Percentiles rank a stretch among this genome's conserved stretches.
These are phyloP conservation scores for Lactarius sanguifluus DNA, from an alignment of 768 basidiomycete species.

Conservation along the genomic window DNA sequence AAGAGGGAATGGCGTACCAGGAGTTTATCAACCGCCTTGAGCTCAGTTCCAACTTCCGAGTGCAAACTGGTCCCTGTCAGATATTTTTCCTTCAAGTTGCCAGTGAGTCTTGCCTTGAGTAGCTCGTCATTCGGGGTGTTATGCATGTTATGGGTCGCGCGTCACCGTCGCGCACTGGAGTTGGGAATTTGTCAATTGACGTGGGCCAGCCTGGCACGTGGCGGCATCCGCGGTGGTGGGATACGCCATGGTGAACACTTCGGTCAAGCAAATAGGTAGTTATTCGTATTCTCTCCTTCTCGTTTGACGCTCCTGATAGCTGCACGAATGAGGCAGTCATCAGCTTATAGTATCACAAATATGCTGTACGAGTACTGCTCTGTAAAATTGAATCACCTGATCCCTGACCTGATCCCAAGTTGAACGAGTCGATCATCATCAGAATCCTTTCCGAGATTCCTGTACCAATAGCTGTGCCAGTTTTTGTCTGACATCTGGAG, in stretches of 20 bases:
- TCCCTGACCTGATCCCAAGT: conserved; percentile 47
- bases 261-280: conserved; percentile 72
- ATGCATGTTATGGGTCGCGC: background rate
- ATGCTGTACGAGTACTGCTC: conserved; percentile 63
- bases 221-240: too few relatives aligned
- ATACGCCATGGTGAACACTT: conserved; percentile 56
- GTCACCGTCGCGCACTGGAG: background rate
- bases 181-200: background rate
- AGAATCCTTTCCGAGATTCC: conserved; percentile 65
- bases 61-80: conserved; percentile 64
- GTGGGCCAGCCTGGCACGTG: too few relatives aligned
- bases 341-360: conserved; percentile 39
- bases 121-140: conserved; percentile 6
- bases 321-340: conserved; percentile 68
- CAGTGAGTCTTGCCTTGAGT: conserved; percentile 3
- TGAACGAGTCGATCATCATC: conserved; percentile 44
- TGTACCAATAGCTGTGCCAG: too few relatives aligned
- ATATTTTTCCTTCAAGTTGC: conserved; percentile 37
- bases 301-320: conserved; percentile 40
- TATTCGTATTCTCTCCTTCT: background rate
- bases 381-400: conserved; percentile 48
- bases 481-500: too few relatives aligned
- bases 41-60: conserved; percentile 59
- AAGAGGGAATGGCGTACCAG: conserved; percentile 46
- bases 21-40: conserved; percentile 59